Evolutionary conservation across 805 yeast species (phyloP).

Genomic region (Starmerella scarabaei): DNA sequence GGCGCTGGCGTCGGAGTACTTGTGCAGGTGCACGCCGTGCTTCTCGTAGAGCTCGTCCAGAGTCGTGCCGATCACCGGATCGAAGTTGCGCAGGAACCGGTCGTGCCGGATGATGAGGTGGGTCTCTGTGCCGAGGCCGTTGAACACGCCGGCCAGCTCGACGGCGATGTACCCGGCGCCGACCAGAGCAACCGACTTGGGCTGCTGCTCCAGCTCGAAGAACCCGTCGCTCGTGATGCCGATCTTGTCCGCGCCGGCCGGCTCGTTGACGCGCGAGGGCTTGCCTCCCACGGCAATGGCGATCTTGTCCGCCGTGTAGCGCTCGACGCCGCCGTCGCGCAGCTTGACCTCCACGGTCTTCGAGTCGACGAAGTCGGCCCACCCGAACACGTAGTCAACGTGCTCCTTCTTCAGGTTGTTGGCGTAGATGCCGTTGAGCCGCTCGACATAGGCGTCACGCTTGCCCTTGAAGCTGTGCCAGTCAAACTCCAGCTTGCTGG

Average conservation of each 20-base stretch:
- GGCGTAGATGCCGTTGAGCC: conserved; percentile 89
- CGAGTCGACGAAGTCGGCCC: conserved; percentile 52
- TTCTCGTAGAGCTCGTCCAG: conserved; percentile 69
- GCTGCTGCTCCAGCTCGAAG: conserved; percentile 67
- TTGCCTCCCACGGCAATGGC: conserved; percentile 90
- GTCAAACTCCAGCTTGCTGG: conserved; percentile 49
- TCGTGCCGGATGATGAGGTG: conserved; percentile 85
- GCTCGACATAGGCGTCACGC: conserved; percentile 79
- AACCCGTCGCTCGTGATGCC: conserved; percentile 89
- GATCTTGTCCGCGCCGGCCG: conserved; percentile 60
- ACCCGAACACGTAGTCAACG: conserved; percentile 76
- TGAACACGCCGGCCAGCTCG: conserved; percentile 89
- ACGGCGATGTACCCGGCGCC: conserved; percentile 98
- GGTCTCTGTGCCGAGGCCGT: conserved; percentile 74
- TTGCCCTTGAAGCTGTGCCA: conserved; percentile 74
- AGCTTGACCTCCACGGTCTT: conserved; percentile 61
- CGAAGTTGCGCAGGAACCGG: conserved; percentile 79
- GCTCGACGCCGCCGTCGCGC: conserved; percentile 44
- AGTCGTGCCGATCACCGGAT: conserved; percentile 61
- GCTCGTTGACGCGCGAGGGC: conserved; percentile 53
- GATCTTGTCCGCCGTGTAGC: conserved; percentile 66
- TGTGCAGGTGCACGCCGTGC: conserved; percentile 72
- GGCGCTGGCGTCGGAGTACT: conserved; percentile 41
- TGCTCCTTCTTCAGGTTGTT: conserved; percentile 77
- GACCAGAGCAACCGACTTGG: conserved; percentile 82